Evolutionary conservation across 129 eudicot genomes (phyloP).

Genomic region (Tagetes patula): DNA sequence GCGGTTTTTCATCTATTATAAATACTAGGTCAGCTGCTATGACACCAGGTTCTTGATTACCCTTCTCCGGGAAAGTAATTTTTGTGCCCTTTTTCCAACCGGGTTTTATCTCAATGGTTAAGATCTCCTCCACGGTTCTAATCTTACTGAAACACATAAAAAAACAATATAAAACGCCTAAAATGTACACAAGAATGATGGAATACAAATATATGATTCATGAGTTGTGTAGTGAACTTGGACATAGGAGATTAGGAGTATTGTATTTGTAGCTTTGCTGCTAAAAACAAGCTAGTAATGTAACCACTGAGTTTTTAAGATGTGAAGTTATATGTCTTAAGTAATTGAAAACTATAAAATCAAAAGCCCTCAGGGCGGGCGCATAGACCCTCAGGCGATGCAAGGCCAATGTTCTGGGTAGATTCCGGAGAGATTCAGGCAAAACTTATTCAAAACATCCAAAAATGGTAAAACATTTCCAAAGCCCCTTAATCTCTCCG

Average conservation of each 20-base stretch:
- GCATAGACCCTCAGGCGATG: too few species aligned
- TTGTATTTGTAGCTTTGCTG: neutral
- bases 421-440: too few species aligned
- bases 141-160: conserved; percentile 48
- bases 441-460: too few species aligned
- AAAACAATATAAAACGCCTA: neutral
- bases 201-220: neutral
- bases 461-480: too few species aligned
- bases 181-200: neutral
- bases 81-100: conserved; percentile 94
- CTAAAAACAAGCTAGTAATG: neutral
- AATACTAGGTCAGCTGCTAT: conserved; percentile 76
- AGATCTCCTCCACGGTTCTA: conserved; percentile 60
- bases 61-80: conserved; percentile 78
- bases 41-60: conserved; percentile 80
- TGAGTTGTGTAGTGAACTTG: neutral
- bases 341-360: neutral
- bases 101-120: conserved; percentile 69
- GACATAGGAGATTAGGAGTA: neutral
- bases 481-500: too few species aligned
- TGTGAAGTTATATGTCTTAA: neutral
- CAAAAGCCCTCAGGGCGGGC: too few species aligned
- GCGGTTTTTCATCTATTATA: conserved; percentile 71
- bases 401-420: too few species aligned
- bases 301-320: neutral